Evolutionary conservation across 352 stramenopile species (phyloP), one percentile per base, ranked within the genome.

Genomic region (Phytophthora hybrid): DNA sequence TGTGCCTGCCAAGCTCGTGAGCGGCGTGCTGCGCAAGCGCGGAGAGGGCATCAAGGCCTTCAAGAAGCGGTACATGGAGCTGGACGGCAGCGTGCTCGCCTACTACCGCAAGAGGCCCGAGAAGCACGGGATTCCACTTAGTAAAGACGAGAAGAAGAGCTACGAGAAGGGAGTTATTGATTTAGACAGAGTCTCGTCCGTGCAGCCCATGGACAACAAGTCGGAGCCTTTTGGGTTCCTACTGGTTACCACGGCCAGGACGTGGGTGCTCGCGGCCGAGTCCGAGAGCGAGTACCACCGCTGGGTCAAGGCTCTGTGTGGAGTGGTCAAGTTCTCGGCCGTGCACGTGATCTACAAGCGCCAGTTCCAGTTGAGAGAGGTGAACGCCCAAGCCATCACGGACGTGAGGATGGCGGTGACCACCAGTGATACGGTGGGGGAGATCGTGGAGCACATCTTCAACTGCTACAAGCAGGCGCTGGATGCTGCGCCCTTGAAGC

Each of bases 361-460:
- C 29, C 93, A 94, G 88, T 88, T 96, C 32, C 82, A 95, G 56
- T 63, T 96, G 59, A 83, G 94, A 57, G 88, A 96, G 86, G 89
- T 96, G 54, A 96, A 88, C 55, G 77, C 88, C 0, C 90, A 91
- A 51, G 89, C 88, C 10, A 90, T 94, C 19, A 96, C 88, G 19
- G 89, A 96, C 73, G 89, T 95, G 61, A 88, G 89, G 31, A 94
- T 96, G 88, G 87, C 94, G 49, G 90, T 95, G 29, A 84, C 86
- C 1, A 93, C 88, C 0, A 83, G 86, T 5, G 89, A 96, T 71
- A 96, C 89, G 1, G 89, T 96, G n/a, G 87, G 85, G 5, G 85
- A 96, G 73, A 94, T 94, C 71, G 89, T 96, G 29, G 89, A 95
- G 82, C 87, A 94, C 60, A 95, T 96, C 29, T 96, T 96, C 69